Conservation (phyloP, 805 yeast species). For the Peterozyma xylosa region DNA sequence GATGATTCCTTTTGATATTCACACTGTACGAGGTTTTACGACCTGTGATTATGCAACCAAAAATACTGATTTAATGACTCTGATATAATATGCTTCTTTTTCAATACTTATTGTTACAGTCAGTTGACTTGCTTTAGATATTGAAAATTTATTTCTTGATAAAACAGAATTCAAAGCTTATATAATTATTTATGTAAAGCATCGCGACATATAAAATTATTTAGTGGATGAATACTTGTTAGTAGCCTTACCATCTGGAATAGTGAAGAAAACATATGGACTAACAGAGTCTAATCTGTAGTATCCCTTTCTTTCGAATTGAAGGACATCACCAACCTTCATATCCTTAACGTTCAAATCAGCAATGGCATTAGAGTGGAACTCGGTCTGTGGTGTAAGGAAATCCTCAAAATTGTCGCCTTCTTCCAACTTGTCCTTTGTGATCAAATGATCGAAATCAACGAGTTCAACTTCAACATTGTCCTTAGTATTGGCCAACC, state of each 20-base stretch:
- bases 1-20: conserved; percentile 39
- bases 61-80: conserved; percentile 52
- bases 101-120: too few relatives aligned
- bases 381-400: conserved; percentile 82
- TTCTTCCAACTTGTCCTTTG: conserved; percentile 92
- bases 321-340: conserved; percentile 83
- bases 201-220: too few relatives aligned
- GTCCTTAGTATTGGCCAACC: conserved; percentile 83
- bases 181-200: too few relatives aligned
- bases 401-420: conserved; percentile 90
- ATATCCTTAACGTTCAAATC: conserved; percentile 71
- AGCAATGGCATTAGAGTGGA: conserved; percentile 69
- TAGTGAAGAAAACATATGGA: conserved; percentile 76
- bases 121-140: too few relatives aligned
- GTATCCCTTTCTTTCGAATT: conserved; percentile 96
- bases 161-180: too few relatives aligned
- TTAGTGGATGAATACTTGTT: conserved; percentile 53
- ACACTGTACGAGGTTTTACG: conserved; percentile 42
- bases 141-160: too few relatives aligned
- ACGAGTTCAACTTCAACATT: conserved; percentile 68
- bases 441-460: conserved; percentile 91
- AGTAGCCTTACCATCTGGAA: conserved; percentile 90
- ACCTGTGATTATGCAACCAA: conserved; percentile 27
- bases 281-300: conserved; percentile 64
- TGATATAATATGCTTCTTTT: conserved; percentile 18